Evolutionary conservation across 108 stramenopile species (phyloP), one percentile per base, ranked within the genome.

Genomic region (Fistulifera solaris): DNA sequence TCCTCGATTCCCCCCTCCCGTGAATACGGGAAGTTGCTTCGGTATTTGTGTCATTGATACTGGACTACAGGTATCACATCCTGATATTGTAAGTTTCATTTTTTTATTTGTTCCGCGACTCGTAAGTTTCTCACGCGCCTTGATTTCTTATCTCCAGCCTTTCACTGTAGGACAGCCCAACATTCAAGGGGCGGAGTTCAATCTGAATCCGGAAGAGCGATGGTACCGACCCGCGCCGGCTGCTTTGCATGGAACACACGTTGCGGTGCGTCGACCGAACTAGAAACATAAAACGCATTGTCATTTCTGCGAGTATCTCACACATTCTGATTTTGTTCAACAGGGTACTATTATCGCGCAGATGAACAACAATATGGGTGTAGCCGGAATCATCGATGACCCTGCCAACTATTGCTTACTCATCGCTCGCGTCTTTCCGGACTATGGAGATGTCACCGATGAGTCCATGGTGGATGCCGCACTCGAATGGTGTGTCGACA

Each of bases 51-150:
- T 43, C 43, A 22, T 38, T 44, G 56, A 57, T 26, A 38, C 42
- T 1, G 56, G 56, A 2, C 17, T 57, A 2, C 21, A 21, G 1
- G 39, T 54, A 28, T 4, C 27, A 18, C 56, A 57, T 26, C 22
- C 41, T 4, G 56, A 57, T 21, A 17, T 27, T 27, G 53, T 54
- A 54, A 54, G 53, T 54, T n/a, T n/a, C 3, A 24, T 16, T 26
- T 51, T 26, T 12, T 13, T 48, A 13, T 40, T 14, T 40, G 11
- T 11, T 40, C 40, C 11, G n/a, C n/a, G n/a, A n/a, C n/a, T n/a
- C n/a, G n/a, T n/a, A n/a, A n/a, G n/a, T n/a, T n/a, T n/a, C n/a
- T n/a, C n/a, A n/a, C n/a, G n/a, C n/a, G n/a, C n/a, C n/a, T n/a
- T n/a, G n/a, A n/a, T n/a, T n/a, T n/a, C 44, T 46, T 22, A 8